A percentile compares a stretch with the other conserved stretches of the same genome.
Evolutionary conservation across 2,329 filamentous ascomycete species (phyloP).

Genomic region (Ophioceras dolichostomum): DNA sequence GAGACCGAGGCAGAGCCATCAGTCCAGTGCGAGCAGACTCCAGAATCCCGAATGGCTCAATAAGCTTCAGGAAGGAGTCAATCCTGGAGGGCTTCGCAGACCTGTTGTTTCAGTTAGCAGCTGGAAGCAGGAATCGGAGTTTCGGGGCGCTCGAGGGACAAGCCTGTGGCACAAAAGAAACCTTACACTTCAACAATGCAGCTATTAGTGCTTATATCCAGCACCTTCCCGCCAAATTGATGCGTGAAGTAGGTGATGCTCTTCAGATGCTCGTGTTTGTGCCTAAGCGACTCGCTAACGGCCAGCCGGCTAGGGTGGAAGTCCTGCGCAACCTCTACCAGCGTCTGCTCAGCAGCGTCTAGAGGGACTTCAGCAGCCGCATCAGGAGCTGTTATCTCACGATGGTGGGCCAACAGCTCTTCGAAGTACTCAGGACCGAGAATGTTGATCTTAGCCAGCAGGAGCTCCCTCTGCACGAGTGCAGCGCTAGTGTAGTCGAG

Average conservation of each 20-base stretch:
- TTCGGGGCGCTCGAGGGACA: no score
- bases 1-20: constrained; percentile 92
- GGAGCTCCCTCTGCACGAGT: constrained; percentile 87
- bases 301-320: constrained; percentile 86
- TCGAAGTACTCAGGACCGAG: constrained; percentile 97
- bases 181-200: constrained; percentile 95
- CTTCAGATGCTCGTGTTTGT: constrained; percentile 96
- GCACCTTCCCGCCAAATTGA: constrained; percentile 93
- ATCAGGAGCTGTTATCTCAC: constrained; percentile 58
- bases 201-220: constrained; percentile 97
- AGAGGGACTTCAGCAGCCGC: constrained; percentile 29
- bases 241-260: constrained; percentile 94
- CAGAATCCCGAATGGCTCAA: constrained; percentile 87
- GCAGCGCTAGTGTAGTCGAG: constrained; percentile 89
- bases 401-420: constrained; percentile 88
- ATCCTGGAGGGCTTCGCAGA: constrained; percentile 90
- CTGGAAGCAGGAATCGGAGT: no score
- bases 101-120: constrained; percentile 26
- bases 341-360: constrained; percentile 22
- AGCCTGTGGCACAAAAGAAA: neutral
- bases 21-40: constrained; percentile 92
- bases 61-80: constrained; percentile 94
- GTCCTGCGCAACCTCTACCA: constrained; percentile 44
- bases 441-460: constrained; percentile 93
- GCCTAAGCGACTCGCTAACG: constrained; percentile 76